Percentiles rank a stretch among this genome's conserved stretches.
phyloP scores from a whole-genome alignment of 257 asterid species.

The Nicotiana paniculata region DNA sequence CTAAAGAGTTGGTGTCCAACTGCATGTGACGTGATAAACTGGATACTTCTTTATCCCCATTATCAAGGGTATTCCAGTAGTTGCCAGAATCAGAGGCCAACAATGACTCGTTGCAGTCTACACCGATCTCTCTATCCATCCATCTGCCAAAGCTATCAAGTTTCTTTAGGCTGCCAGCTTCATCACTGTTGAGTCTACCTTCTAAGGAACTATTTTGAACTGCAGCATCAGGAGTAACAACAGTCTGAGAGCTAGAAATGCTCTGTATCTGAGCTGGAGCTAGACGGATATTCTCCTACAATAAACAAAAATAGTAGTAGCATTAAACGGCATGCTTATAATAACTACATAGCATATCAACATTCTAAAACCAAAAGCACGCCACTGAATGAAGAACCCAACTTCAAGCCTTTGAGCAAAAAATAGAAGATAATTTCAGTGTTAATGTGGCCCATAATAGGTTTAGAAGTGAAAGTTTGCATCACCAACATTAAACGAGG shows the following conservation, averaged over 20 bases:
- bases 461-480: not conserved
- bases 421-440: not conserved
- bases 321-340: not conserved
- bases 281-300: conserved; percentile 1
- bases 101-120: conserved; percentile 13
- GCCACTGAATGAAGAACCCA: not conserved
- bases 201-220: conserved; percentile 8
- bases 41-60: conserved; percentile 17
- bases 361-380: not conserved
- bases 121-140: conserved; percentile 26
- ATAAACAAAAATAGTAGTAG: not conserved
- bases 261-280: not conserved
- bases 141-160: conserved; percentile 21
- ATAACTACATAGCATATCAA: not conserved
- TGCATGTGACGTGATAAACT: conserved; percentile 17
- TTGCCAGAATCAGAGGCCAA: conserved; percentile 19
- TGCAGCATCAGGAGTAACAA: not conserved
- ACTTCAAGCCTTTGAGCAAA: not conserved
- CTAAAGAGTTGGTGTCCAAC: conserved; percentile 14
- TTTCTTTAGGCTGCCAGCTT: conserved; percentile 17
- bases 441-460: not conserved
- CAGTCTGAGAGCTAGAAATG: not conserved
- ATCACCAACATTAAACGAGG: not conserved
- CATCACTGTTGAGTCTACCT: not conserved
- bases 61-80: conserved; percentile 20